phyloP scores from a whole-genome alignment of 1,284 basidiomycete species.

The Tilletia indica region DNA sequence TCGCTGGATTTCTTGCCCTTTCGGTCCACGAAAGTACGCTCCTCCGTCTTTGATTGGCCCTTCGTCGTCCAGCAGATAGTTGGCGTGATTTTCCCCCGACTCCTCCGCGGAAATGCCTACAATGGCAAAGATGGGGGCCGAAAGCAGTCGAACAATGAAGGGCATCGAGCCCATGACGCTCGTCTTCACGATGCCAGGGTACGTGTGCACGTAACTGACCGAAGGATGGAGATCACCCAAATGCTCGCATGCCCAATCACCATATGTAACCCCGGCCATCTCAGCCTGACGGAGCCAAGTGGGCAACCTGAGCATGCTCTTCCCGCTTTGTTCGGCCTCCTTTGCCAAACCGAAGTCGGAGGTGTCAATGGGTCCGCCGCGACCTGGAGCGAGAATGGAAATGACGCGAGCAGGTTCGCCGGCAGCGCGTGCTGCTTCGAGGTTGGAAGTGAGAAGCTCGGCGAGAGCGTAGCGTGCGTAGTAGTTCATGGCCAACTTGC shows the following conservation, averaged over 20 bases:
- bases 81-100: slow-evolving; percentile 6
- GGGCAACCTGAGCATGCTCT: background rate
- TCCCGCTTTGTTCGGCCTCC: background rate
- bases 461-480: slow-evolving; percentile 9
- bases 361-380: slow-evolving; percentile 16
- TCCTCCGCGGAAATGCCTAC: slow-evolving; percentile 4
- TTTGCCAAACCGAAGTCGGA: slow-evolving; percentile 12
- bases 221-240: background rate
- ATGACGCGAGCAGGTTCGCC: slow-evolving; percentile 5
- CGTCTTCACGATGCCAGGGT: slow-evolving; percentile 11
- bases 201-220: background rate
- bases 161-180: background rate
- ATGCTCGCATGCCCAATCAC: slow-evolving; percentile 1
- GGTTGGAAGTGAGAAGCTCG: slow-evolving; percentile 1
- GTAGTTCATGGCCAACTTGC: slow-evolving; percentile 11
- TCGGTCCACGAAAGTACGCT: slow-evolving; percentile 1
- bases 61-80: slow-evolving; percentile 2
- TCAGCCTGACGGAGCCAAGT: slow-evolving; percentile 12
- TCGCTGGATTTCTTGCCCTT: background rate
- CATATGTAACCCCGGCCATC: slow-evolving; percentile 11
- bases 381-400: slow-evolving; percentile 3
- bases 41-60: background rate
- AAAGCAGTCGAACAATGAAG: background rate
- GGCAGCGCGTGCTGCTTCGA: background rate
- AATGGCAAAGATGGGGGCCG: background rate